phyloP scores from a whole-genome alignment of 495 filamentous ascomycete species.

The Annulohypoxylon nitens region DNA sequence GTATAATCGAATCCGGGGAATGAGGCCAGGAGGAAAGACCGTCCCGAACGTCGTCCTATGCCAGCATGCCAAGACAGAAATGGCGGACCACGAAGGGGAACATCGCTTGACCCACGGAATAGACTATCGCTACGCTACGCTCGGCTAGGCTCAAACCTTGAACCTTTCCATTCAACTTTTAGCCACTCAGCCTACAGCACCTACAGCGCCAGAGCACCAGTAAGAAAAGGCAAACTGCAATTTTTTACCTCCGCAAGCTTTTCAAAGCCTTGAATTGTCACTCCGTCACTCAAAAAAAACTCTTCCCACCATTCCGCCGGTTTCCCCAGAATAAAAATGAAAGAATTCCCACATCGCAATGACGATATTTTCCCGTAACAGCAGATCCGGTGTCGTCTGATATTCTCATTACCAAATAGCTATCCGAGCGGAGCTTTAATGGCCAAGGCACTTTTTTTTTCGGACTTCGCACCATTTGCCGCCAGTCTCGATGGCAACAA shows the following conservation, averaged over 20 bases:
- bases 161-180: neutral
- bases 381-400: conserved; percentile 37
- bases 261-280: conserved; percentile 11
- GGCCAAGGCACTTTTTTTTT: conserved; percentile 35
- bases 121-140: conserved; percentile 28
- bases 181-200: neutral
- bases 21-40: conserved; percentile 21
- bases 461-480: conserved; percentile 39
- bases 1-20: conserved; percentile 39
- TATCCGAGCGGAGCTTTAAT: conserved; percentile 43
- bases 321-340: conserved; percentile 35
- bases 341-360: conserved; percentile 37
- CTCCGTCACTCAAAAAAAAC: too few relatives aligned
- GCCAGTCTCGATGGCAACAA: conserved; percentile 46
- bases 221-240: neutral
- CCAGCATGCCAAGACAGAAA: conserved; percentile 29
- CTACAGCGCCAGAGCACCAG: neutral
- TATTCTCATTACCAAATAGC: conserved; percentile 52
- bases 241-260: conserved; percentile 17
- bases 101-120: conserved; percentile 20
- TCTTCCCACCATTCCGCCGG: conserved; percentile 3
- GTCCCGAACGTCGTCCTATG: conserved; percentile 16
- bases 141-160: conserved; percentile 29
- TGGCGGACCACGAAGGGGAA: conserved; percentile 18
- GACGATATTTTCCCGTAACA: conserved; percentile 46